Conservation (phyloP, 352 stramenopile species). For the Pythium brassicae region DNA sequence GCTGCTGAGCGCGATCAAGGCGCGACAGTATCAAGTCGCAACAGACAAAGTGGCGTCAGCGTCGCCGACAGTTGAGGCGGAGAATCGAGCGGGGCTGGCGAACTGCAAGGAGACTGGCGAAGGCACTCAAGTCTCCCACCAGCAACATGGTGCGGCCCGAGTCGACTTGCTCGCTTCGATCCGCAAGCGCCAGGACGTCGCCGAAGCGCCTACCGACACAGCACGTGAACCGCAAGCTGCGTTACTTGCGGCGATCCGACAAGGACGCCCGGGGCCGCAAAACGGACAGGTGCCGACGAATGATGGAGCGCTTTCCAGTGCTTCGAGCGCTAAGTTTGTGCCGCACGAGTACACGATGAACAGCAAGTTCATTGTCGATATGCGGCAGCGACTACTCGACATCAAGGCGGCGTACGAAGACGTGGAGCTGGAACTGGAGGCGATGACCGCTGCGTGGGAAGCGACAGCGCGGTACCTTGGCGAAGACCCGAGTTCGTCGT, state of each 20-base stretch:
- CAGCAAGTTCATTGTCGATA: constrained; percentile 54
- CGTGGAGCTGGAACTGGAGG: constrained; percentile 61
- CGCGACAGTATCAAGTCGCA: not conserved
- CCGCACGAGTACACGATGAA: constrained; percentile 44
- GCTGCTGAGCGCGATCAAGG: constrained; percentile 5
- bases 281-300: not conserved
- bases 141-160: too few relatives aligned
- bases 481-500: constrained; percentile 46
- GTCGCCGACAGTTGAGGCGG: not conserved
- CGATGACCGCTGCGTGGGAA: constrained; percentile 57
- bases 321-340: constrained; percentile 17
- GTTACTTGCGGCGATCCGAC: constrained; percentile 27
- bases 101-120: not conserved
- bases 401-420: constrained; percentile 59
- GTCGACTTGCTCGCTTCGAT: constrained; percentile 16
- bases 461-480: constrained; percentile 62
- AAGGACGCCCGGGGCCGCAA: not conserved
- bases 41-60: not conserved
- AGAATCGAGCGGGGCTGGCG: too few relatives aligned
- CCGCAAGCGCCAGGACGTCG: not conserved
- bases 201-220: not conserved
- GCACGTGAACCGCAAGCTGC: constrained; percentile 16
- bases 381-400: constrained; percentile 37
- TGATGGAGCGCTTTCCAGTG: not conserved
- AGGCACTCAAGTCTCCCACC: not conserved